Evolutionary conservation across 805 yeast genomes (phyloP).

Genomic region (Nakazawaea peltata): DNA sequence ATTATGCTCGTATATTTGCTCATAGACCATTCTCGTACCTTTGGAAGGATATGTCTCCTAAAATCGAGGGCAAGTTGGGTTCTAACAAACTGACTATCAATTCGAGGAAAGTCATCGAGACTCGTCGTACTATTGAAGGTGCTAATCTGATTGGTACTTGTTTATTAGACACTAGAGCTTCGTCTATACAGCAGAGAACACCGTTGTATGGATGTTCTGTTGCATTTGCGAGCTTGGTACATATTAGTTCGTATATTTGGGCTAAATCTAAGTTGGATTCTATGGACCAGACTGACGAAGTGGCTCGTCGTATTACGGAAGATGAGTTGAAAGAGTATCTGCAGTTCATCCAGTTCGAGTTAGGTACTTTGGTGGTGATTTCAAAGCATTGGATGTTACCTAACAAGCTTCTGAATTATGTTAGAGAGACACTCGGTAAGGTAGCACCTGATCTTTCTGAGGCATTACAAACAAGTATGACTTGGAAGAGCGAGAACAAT

Average conservation of each 20-base stretch:
- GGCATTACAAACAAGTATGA: conserved; percentile 27
- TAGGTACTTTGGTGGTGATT: conserved; percentile 40
- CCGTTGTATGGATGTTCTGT: conserved; percentile 46
- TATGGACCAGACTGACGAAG: conserved; percentile 11
- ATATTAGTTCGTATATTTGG: conserved; percentile 47
- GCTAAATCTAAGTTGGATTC: conserved; percentile 28
- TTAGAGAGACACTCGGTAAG: conserved; percentile 34
- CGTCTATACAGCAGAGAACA: conserved; percentile 34
- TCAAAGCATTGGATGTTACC: conserved; percentile 45
- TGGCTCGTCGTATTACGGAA: conserved; percentile 18
- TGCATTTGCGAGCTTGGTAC: conserved; percentile 45
- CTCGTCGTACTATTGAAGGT: conserved; percentile 45
- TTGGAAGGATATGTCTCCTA: conserved; percentile 31
- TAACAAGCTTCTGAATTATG: conserved; percentile 35
- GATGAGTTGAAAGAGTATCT: conserved; percentile 35
- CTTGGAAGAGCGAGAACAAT: conserved; percentile 1
- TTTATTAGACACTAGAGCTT: conserved; percentile 38
- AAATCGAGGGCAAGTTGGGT: conserved; percentile 22
- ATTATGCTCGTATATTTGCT: conserved; percentile 46
- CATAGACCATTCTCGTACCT: conserved; percentile 46
- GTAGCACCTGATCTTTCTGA: conserved; percentile 33
- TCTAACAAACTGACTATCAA: conserved; percentile 26
- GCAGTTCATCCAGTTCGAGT: conserved; percentile 40
- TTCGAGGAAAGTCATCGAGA: conserved; percentile 40
- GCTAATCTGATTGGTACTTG: conserved; percentile 40